These are phyloP conservation scores for Trichomonas tenax DNA, from an alignment of 208 protist genomes.

Conservation along the genomic window DNA sequence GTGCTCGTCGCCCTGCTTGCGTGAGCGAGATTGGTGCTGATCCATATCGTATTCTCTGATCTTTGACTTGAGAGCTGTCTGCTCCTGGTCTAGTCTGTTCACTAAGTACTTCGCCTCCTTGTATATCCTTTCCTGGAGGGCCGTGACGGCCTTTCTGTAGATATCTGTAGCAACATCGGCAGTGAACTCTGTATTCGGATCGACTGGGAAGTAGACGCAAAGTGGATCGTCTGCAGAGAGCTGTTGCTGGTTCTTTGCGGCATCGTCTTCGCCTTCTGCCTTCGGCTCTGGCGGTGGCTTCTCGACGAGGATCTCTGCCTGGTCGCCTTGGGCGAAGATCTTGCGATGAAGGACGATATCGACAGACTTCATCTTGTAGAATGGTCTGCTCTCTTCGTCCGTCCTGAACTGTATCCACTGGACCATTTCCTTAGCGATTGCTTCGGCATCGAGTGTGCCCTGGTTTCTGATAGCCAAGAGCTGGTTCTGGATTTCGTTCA, in stretches of 20 bases:
- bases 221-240: neutral
- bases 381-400: conserved; percentile 7
- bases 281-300: conserved; percentile 14
- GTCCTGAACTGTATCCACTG: neutral
- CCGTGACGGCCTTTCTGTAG: neutral
- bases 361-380: neutral
- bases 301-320: neutral
- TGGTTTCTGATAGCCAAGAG: neutral
- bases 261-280: neutral
- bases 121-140: neutral
- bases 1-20: neutral
- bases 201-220: neutral
- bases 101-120: neutral
- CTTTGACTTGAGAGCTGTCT: neutral
- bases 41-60: neutral
- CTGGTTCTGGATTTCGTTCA: neutral
- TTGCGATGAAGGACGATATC: neutral
- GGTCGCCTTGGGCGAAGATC: neutral
- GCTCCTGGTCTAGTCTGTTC: neutral
- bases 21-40: neutral
- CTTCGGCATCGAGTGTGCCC: neutral
- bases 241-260: neutral
- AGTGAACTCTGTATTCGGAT: neutral
- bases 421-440: neutral
- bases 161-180: neutral